Base-by-base conservation (phyloP, 192 early-diverging fungal genomes). In the Pilobolus umbonatus region DNA sequence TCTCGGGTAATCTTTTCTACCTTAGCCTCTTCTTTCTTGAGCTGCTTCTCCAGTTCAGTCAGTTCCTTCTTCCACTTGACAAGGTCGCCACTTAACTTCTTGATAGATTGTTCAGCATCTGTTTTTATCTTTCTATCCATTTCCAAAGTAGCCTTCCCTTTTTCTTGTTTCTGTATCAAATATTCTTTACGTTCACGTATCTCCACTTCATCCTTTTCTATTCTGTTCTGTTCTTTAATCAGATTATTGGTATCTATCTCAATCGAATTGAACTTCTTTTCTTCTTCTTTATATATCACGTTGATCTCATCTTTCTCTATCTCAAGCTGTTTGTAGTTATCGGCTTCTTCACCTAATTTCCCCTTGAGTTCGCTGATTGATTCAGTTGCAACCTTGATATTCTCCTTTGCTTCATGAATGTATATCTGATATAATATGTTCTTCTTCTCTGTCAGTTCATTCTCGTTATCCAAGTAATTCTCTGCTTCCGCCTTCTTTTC, bases 141-240 rank as follows among this genome's bases (percentile, higher is more conserved):
- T 58, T 88, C 76, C n/a, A 93, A 58, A 5, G 87, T 40, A 32
- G 86, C 88, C 24, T 72, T 69, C 3, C 82, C 26, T 66, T 95
- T 95, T 59, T 95, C 93, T 54, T 80, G 75, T 61, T 96, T 93
- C 44, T 67, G 75, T 25, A 69, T 78, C 57, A 90, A 62, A 74
- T 94, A 86, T 60, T 95, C 91, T 67, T 85, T 85, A 58, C 83
- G 91, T 67, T 94, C 94, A 55, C 86, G 84, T 47, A 92, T 67
- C 64, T 93, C 86, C 21, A 97, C 87, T 62, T 93, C 87, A 31
- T 86, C 79, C 45, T 81, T 81, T 73, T 94, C 91, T 43, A 84
- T 83, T 60, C 73, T 79, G 11, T 83, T 74, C 14, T 89, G 73
- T 54, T 90, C 76, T 44, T 75, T 74, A 3, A 81, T 75, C 56